Evolutionary conservation across 2,329 filamentous ascomycete species (phyloP).

Genomic region (Fusarium tuaranense): DNA sequence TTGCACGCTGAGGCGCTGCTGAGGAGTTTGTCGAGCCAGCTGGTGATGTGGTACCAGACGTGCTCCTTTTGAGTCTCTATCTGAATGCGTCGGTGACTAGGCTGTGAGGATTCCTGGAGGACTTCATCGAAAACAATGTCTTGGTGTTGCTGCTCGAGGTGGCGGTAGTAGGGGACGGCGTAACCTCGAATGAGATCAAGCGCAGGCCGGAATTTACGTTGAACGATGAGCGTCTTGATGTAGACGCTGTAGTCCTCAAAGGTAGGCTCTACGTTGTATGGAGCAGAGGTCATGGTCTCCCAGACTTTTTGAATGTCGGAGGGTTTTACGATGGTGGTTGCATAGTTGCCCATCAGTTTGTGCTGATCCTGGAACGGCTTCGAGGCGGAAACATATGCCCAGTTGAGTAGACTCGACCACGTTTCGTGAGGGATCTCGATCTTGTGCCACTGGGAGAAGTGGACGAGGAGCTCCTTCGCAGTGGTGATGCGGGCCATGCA

Average conservation of each 20-base stretch:
- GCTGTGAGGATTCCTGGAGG: constrained; percentile 36
- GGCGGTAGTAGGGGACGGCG: constrained; percentile 54
- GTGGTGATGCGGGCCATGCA: constrained; percentile 71
- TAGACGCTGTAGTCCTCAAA: constrained; percentile 66
- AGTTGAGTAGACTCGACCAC: constrained; percentile 77
- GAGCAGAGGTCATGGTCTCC: constrained; percentile 68
- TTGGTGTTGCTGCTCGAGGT: constrained; percentile 41
- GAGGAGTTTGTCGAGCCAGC: constrained; percentile 45
- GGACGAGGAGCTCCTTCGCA: constrained; percentile 70
- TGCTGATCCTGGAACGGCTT: constrained; percentile 54
- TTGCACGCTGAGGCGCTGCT: constrained; percentile 37
- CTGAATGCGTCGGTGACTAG: constrained; percentile 42
- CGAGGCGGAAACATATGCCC: constrained; percentile 69
- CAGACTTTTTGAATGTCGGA: constrained; percentile 66
- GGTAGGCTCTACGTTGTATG: constrained; percentile 67
- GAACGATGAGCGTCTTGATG: constrained; percentile 53
- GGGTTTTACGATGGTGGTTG: constrained; percentile 50
- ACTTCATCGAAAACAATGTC: constrained; percentile 49
- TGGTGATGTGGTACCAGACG: constrained; percentile 46
- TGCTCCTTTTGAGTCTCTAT: constrained; percentile 49
- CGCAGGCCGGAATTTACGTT: constrained; percentile 45
- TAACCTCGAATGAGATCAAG: constrained; percentile 54
- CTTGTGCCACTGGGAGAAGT: constrained; percentile 69
- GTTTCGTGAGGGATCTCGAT: constrained; percentile 67
- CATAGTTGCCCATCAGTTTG: constrained; percentile 45